Conservation (phyloP, 2,329 filamentous ascomycete species). For the Fusarium abutilonis region DNA sequence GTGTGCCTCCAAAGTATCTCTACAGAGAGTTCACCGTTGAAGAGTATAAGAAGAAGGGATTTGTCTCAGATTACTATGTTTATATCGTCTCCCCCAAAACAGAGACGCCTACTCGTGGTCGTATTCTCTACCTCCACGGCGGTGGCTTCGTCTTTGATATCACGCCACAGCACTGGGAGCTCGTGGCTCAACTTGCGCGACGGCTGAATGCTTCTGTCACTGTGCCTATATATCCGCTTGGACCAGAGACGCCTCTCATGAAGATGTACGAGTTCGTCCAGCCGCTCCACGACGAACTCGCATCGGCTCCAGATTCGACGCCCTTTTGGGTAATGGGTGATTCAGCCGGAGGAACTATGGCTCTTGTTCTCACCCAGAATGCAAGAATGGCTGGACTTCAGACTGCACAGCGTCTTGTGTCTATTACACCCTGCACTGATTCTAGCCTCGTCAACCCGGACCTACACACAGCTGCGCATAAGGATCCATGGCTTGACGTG, state of each 20-base stretch:
- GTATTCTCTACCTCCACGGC: constrained; percentile 49
- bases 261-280: constrained; percentile 48
- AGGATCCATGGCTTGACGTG: constrained; percentile 46
- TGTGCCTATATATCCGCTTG: constrained; percentile 49
- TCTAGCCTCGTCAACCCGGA: constrained; percentile 46
- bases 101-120: constrained; percentile 43
- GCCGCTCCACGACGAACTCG: constrained; percentile 48
- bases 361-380: constrained; percentile 47
- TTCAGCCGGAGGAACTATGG: constrained; percentile 47
- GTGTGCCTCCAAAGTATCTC: constrained; percentile 40
- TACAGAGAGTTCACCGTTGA: constrained; percentile 44
- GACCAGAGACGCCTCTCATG: constrained; percentile 46
- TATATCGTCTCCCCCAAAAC: constrained; percentile 48
- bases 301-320: constrained; percentile 40
- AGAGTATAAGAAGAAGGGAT: constrained; percentile 32
- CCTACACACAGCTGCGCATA: constrained; percentile 32
- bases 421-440: constrained; percentile 47
- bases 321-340: constrained; percentile 48
- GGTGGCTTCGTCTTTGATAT: constrained; percentile 48
- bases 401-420: constrained; percentile 43
- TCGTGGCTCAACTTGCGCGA: constrained; percentile 44
- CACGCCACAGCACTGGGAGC: constrained; percentile 43
- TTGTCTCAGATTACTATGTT: constrained; percentile 33
- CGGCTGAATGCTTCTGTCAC: constrained; percentile 47
- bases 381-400: constrained; percentile 42